Percentiles rank a stretch among this genome's conserved stretches.
Evolutionary conservation across 2,329 filamentous ascomycete genomes (phyloP).

Genomic region (Arachnopeziza araneosa): DNA sequence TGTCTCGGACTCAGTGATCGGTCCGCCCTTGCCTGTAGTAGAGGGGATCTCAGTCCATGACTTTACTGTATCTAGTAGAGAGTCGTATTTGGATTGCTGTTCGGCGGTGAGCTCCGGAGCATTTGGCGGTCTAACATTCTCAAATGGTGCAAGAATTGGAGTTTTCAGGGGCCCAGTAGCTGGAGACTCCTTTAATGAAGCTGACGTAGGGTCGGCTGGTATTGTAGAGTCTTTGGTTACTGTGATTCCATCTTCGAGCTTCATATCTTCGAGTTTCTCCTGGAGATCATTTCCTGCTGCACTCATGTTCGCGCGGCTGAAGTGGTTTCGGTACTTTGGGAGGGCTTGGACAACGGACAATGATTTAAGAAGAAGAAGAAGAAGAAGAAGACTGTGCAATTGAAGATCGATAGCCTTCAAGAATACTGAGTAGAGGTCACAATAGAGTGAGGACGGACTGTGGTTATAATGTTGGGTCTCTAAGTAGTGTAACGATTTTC

Average conservation of each 20-base stretch:
- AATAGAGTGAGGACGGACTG: background rate
- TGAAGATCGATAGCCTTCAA: background rate
- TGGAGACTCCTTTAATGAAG: constrained; percentile 20
- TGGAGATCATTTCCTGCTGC: constrained; percentile 2
- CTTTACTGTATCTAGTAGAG: constrained; percentile 64
- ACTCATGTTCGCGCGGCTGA: constrained; percentile 11
- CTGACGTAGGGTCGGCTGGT: constrained; percentile 15
- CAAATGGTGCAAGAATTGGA: constrained; percentile 26
- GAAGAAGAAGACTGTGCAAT: too few relatives aligned
- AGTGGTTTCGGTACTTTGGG: background rate
- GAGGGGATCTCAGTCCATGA: constrained; percentile 66
- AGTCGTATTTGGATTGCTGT: constrained; percentile 75
- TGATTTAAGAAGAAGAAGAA: too few relatives aligned
- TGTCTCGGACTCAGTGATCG: constrained; percentile 72
- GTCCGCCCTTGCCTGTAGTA: constrained; percentile 51
- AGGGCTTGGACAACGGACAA: background rate
- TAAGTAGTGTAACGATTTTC: background rate
- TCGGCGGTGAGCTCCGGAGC: constrained; percentile 63
- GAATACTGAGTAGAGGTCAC: background rate
- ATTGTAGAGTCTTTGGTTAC: background rate
- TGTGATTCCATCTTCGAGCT: constrained; percentile 8
- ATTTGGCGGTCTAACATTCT: constrained; percentile 35
- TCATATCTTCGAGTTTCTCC: constrained; percentile 14
- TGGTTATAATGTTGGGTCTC: background rate
- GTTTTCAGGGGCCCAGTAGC: constrained; percentile 37